Percentiles rank a stretch among this genome's conserved stretches.
phyloP scores from a whole-genome alignment of 768 basidiomycete genomes.

The Boletales sp. region DNA sequence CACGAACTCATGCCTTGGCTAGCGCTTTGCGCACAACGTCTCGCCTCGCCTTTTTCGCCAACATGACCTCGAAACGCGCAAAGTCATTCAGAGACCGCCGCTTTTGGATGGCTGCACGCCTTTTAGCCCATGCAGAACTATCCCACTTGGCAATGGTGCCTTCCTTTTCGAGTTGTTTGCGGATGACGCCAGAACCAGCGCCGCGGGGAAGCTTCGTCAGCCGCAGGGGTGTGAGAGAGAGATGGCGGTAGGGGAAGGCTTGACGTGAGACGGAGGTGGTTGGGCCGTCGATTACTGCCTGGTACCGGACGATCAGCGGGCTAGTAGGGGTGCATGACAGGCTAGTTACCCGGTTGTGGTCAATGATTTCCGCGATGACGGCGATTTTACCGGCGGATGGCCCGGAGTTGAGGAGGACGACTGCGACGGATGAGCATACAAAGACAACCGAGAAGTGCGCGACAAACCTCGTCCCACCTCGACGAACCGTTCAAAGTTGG shows the following conservation, averaged over 20 bases:
- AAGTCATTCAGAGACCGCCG: constrained; percentile 85
- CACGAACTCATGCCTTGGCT: constrained; percentile 36
- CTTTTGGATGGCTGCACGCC: constrained; percentile 68
- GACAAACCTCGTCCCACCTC: constrained; percentile 88
- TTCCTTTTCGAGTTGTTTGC: constrained; percentile 87
- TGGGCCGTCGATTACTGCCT: constrained; percentile 97
- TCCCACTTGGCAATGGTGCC: constrained; percentile 86
- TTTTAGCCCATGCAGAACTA: constrained; percentile 83
- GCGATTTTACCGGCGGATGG: constrained; percentile 87
- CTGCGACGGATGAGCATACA: constrained; percentile 27
- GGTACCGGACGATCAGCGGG: background rate
- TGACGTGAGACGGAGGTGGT: constrained; percentile 90
- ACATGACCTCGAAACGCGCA: constrained; percentile 82
- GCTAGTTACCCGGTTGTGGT: constrained; percentile 85
- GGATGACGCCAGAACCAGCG: constrained; percentile 77
- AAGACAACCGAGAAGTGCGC: background rate
- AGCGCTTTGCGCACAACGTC: constrained; percentile 73
- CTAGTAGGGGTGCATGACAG: background rate
- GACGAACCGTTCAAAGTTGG: constrained; percentile 95
- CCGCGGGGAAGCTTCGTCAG: constrained; percentile 83
- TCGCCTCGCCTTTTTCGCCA: constrained; percentile 85
- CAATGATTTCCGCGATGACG: constrained; percentile 95
- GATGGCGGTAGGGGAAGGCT: constrained; percentile 85
- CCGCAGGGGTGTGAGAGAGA: constrained; percentile 84
- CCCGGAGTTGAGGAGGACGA: constrained; percentile 91